These are phyloP conservation scores for Mycosphaerella sp. DNA, from an alignment of 2,329 filamentous ascomycete genomes.

Conservation along the genomic window DNA sequence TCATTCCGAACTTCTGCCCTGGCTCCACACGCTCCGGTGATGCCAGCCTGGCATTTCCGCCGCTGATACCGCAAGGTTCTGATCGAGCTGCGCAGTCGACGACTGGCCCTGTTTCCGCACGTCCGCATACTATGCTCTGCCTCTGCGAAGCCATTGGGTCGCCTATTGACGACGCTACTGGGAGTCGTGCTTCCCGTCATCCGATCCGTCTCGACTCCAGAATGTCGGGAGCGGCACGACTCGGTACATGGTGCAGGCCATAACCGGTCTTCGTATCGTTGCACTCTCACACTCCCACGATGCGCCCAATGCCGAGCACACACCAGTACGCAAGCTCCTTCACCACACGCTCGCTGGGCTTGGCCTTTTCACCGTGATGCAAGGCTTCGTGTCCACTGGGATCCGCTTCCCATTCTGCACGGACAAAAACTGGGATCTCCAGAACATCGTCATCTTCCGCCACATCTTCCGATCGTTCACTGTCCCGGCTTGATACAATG, in stretches of 20 bases:
- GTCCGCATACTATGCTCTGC: neutral
- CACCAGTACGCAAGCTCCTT: slow-evolving; percentile 94
- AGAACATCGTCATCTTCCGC: slow-evolving; percentile 58
- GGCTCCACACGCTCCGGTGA: neutral
- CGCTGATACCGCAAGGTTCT: neutral
- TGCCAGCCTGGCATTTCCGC: neutral
- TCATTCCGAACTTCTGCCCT: neutral
- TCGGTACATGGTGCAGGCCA: neutral
- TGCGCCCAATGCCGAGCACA: slow-evolving; percentile 79
- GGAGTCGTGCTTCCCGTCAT: slow-evolving; percentile 1
- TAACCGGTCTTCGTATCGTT: neutral
- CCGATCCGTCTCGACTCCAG: slow-evolving; percentile 9
- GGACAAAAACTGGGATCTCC: slow-evolving; percentile 91
- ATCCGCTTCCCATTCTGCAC: slow-evolving; percentile 82
- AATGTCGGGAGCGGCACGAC: neutral
- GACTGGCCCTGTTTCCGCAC: neutral
- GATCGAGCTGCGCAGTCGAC: neutral
- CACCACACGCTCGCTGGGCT: slow-evolving; percentile 63
- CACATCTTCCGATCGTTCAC: slow-evolving; percentile 40
- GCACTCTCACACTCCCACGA: slow-evolving; percentile 39
- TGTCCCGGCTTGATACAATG: slow-evolving; percentile 29
- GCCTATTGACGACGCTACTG: slow-evolving; percentile 3
- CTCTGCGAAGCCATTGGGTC: neutral
- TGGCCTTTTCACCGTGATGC: slow-evolving; percentile 43
- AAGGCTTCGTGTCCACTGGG: slow-evolving; percentile 53